Evolutionary conservation across 257 asterid genomes (phyloP), one percentile per base, ranked within the genome.

Genomic region (Nicotiana benthamiana): DNA sequence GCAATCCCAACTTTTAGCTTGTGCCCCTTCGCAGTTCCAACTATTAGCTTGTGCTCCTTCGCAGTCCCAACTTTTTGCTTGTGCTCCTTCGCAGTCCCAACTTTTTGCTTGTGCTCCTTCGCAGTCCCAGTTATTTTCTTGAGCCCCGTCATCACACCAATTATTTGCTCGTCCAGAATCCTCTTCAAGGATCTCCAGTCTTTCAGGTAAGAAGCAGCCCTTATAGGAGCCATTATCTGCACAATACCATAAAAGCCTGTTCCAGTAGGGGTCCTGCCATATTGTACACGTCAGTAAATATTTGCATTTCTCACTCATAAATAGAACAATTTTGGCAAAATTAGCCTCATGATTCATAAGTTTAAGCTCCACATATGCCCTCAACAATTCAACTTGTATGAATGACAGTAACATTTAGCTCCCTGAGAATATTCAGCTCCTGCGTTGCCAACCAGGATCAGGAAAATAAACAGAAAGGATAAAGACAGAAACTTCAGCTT

Each of bases 141-240:
- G 12, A 22, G n/a, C 75, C 66, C 24, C 66, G 4, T 28, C 66
- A 64, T 63, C 74, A 10, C 11, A 12, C 77, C 51, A 70, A 28
- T 30, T 11, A 64, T 79, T 79, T 48, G 65, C 63, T 40, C 72
- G 79, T 40, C 62, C 57, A 28, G 82, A 66, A 22, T 77, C 85
- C 80, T 81, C 83, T 52, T 65, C 84, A 40, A 36, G 32, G 66
- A 82, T 65, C 79, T 80, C 91, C 83, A 83, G 82, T 80, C 80
- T 89, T 62, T 76, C 86, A 1, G 98, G 99, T 59, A 96, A 94
- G 82, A 96, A 96, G 89, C 97, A 92, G 48, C 99, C 98, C 80
- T 83, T 85, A 80, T 96, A 96, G 75, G 97, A 90, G 46, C 81
- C 88, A 59, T 94, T 90, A 59, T 92, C 97, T 66, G 82, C 89